Evolutionary conservation across 177 flowering plant genomes (phyloP), one percentile per base, ranked within the genome.

Genomic region (Vitis hybrid): DNA sequence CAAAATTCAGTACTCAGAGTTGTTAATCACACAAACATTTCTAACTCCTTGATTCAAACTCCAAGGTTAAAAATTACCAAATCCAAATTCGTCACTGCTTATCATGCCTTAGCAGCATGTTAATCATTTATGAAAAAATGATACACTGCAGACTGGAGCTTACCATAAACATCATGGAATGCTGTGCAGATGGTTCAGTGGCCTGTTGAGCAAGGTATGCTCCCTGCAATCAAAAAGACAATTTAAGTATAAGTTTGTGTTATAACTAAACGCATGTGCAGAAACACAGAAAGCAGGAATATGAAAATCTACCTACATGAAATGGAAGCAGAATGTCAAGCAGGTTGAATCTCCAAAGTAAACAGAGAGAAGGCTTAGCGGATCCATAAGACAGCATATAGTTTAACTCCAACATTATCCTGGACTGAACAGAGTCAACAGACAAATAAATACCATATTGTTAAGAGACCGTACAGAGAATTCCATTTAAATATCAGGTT

Each of bases 321-420:
- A 85, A 75, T 6, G 99, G 99, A 77, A 91, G 85, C 69, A 96
- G 49, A 51, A 81, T 67, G 27, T 86, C 81, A 67, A 96, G 92
- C 65, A 96, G 81, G 53, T 82, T 78, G 81, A 83, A 87, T 73
- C 80, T 89, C 73, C 65, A 76, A 52, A 96, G 97, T 73, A 93
- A 78, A 72, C 41, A 65, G 55, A 96, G 76, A 65, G 99, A 91
- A 76, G 86, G 72, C 77, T 79, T 86, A 66, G 98, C 97, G 66
- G 98, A 92, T 80, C 99, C 98, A 78, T 90, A 91, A 53, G 99
- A 87, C 58, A 96, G 80, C 98, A 93, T 89, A 77, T 81, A 90
- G 83, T 92, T 88, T 82, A 96, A 3, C 78, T 96, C 99, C 97
- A 91, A 56, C 89, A 83, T 79, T 75, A 90, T 61, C 83, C 97